phyloP scores from a whole-genome alignment of 495 filamentous ascomycete genomes.

The Penicillium herquei region DNA sequence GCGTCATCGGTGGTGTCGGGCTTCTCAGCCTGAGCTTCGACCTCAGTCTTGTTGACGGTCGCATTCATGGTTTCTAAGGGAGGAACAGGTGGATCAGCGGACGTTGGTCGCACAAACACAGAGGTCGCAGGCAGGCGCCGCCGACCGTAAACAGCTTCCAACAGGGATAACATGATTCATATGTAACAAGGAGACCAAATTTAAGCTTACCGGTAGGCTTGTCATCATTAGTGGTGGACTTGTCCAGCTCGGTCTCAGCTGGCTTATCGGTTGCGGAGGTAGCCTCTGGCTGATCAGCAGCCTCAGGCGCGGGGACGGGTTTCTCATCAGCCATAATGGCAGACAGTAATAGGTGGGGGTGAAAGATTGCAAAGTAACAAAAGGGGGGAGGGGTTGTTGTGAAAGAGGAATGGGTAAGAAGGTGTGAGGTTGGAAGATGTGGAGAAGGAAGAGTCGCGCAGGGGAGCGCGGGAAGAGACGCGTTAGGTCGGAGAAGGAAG shows the following conservation, averaged over 20 bases:
- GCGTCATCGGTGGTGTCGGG: conserved; percentile 23
- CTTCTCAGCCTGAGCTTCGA: conserved; percentile 28
- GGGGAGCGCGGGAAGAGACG: conserved; percentile 35
- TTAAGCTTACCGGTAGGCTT: conserved; percentile 34
- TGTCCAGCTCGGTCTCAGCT: conserved; percentile 31
- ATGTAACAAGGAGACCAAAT: background rate
- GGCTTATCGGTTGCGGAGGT: conserved; percentile 29
- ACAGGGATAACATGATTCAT: background rate
- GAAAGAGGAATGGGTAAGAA: conserved; percentile 17
- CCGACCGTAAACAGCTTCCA: conserved; percentile 3
- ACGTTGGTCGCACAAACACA: conserved; percentile 23
- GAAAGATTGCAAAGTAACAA: conserved; percentile 4
- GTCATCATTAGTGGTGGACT: conserved; percentile 29
- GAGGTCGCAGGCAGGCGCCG: background rate
- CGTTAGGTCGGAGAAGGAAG: conserved; percentile 22
- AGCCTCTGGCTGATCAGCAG: conserved; percentile 36
- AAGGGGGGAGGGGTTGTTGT: conserved; percentile 2
- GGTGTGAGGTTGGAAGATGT: conserved; percentile 29
- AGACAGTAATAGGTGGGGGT: conserved; percentile 1
- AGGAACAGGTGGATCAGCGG: conserved; percentile 23
- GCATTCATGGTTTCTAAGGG: conserved; percentile 22
- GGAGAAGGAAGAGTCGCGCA: conserved; percentile 48
- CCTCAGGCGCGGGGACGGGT: conserved; percentile 34
- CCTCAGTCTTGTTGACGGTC: conserved; percentile 29
- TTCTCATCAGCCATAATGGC: conserved; percentile 46